Evolutionary conservation across 2,329 filamentous ascomycete species (phyloP).

Genomic region (Calonectria montana): DNA sequence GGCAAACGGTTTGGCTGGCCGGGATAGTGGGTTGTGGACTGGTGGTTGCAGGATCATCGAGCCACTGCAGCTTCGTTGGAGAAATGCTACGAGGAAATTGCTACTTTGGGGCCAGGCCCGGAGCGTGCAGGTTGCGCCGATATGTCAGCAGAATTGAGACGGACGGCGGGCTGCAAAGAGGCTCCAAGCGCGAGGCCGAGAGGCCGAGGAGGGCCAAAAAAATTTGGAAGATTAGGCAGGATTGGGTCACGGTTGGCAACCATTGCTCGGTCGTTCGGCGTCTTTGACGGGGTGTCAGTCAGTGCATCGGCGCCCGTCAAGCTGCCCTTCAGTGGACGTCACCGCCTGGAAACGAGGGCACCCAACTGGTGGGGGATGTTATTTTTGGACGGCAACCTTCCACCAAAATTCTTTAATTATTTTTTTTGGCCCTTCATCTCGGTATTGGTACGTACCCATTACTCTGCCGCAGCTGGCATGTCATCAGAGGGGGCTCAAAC

Average conservation of each 20-base stretch:
- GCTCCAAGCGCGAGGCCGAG: not conserved
- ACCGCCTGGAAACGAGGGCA: not conserved
- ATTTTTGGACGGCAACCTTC: conserved; percentile 15
- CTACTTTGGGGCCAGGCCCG: not conserved
- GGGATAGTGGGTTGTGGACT: conserved; percentile 42
- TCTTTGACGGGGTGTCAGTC: not conserved
- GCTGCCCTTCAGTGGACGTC: not conserved
- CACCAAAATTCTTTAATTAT: conserved; percentile 2
- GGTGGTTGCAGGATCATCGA: conserved; percentile 45
- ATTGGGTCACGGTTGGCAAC: not conserved
- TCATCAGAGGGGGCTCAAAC: not conserved
- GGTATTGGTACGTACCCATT: not conserved
- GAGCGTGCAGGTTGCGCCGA: conserved; percentile 3
- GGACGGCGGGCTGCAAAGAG: not conserved
- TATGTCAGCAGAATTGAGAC: conserved; percentile 12
- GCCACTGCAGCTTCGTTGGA: conserved; percentile 30
- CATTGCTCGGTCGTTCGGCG: not conserved
- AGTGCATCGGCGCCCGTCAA: not conserved
- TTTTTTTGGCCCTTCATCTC: not conserved
- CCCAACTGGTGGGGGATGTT: conserved; percentile 23
- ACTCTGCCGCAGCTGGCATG: not conserved
- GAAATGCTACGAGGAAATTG: conserved; percentile 7
- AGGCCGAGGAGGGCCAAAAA: not conserved
- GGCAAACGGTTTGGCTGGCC: conserved; percentile 10
- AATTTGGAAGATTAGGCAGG: not conserved